Evolutionary conservation across 2,329 filamentous ascomycete species (phyloP).

Genomic region (Teratosphaeria gauchensis): DNA sequence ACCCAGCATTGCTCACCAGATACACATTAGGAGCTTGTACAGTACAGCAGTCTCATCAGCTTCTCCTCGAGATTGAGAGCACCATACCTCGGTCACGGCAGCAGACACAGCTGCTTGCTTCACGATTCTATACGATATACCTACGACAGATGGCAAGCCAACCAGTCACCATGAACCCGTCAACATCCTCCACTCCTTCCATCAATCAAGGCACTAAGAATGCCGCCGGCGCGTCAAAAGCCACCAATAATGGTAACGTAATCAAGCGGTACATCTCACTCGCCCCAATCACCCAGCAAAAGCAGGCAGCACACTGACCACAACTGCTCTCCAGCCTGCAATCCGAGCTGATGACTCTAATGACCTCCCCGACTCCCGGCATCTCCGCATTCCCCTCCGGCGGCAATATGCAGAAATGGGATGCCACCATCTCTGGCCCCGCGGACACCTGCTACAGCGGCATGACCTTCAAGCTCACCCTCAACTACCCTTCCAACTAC

Average conservation of each 20-base stretch:
- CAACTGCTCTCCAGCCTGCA: constrained; percentile 56
- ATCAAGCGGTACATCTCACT: constrained; percentile 34
- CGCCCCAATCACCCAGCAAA: neutral
- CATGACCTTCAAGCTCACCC: constrained; percentile 83
- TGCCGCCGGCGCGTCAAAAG: constrained; percentile 10
- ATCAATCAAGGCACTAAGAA: constrained; percentile 22
- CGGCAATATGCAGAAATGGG: constrained; percentile 87
- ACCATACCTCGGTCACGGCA: neutral
- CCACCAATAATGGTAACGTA: constrained; percentile 32
- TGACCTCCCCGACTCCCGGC: constrained; percentile 88
- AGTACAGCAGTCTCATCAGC: neutral
- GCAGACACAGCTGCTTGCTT: neutral
- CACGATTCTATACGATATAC: neutral
- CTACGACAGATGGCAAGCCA: constrained; percentile 20
- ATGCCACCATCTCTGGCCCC: constrained; percentile 85
- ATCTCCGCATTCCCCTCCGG: constrained; percentile 83
- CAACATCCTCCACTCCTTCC: constrained; percentile 23
- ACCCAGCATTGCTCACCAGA: neutral
- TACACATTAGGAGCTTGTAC: neutral
- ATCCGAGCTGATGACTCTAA: constrained; percentile 95
- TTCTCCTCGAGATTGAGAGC: neutral
- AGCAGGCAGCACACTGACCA: neutral
- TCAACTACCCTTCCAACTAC: constrained; percentile 85
- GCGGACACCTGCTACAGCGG: constrained; percentile 83
- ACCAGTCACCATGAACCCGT: constrained; percentile 18